Evolutionary conservation across 164 flowering plant species (phyloP), one percentile per base, ranked within the genome.

Genomic region (Pachysandra terminalis): DNA sequence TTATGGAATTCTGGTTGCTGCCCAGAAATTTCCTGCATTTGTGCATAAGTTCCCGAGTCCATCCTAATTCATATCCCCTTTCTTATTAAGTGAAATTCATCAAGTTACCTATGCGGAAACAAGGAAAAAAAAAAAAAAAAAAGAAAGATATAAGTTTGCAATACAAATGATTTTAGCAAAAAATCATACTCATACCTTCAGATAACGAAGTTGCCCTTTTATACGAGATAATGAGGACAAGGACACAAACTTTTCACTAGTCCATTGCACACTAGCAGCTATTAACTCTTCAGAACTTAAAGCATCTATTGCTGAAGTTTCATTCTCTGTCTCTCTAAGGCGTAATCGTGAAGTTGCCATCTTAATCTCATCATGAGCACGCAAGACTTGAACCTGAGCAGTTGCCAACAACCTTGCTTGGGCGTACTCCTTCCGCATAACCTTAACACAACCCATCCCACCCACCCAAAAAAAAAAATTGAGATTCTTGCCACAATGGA

Each of bases 311-410:
- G 67, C 27, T 61, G 90, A 81, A 49, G 67, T 79, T 56, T 91
- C 95, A 69, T 83, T 73, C 40, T 86, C 87, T 59, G 73, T 60
- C 70, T 84, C 89, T 73, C 76, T 86, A 51, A 93, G 77, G 68
- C 85, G 90, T 71, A 91, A 72, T 48, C 98, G 81, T 52, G 96
- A 84, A 32, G 89, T 86, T 68, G 98, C 92, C 96, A 90, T 90
- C 75, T 81, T 90, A 56, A 95, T 82, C 80, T 95, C 98, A 83
- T 90, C 97, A 82, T 95, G 82, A 66, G 96, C 96, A 75, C 82
- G 81, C 56, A 95, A 74, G 73, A 82, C 69, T 71, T 92, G 97
- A 53, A 94, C 91, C 80, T 95, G 98, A 68, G 88, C 87, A 70
- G 67, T 80, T 61, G 94, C 87, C 83, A 95, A 81, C 27, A 85